Evolutionary conservation across 202 grass and related monocot genomes (phyloP), one percentile per base, ranked within the genome.

Genomic region (Zoysia matrella): DNA sequence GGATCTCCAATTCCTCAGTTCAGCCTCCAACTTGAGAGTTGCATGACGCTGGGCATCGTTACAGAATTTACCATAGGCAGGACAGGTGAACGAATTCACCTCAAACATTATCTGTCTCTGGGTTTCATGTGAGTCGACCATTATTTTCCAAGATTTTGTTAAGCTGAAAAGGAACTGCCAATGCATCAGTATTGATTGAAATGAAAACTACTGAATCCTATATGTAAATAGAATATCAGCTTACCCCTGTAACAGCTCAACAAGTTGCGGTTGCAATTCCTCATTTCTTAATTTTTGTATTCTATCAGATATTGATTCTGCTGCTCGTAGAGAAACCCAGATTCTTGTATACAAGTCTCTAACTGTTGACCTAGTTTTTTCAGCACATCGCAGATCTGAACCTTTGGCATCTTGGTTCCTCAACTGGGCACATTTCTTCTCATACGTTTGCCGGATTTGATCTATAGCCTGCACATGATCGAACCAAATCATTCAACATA

Each of bases 91-190:
- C 44, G 84, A 90, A 65, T 90, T 93, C 49, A 98, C 95, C 70
- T 94, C 90, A 65, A 98, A 98, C 88, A 98, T 98, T 76, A 98
- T 95, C 74, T 98, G 92, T 51, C 94, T 91, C 86, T 98, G 95
- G 71, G 90, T 86, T 80, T 98, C 95, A 80, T 98, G 95, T 0
- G 92, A 95, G 44, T 98, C 92, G 0, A 93, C 79, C 92, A 98
- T 98, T 86, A 84, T 70, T 90, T 93, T 98, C 92, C 92, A 98
- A 78, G 82, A 85, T 77, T 86, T 91, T 36, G 47, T 76, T 52
- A 98, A 78, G 48, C 95, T 98, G 90, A 78, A 81, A 80, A 60
- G 44, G 16, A 47, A 47, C 60, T 78, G 9, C 36, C 11, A 76
- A 75, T 45, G 36, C 7, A 66, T 86, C 62, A 83, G 51, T 71